Base-by-base conservation (phyloP, 179 eudicot species). In the Beta corolliflora region DNA sequence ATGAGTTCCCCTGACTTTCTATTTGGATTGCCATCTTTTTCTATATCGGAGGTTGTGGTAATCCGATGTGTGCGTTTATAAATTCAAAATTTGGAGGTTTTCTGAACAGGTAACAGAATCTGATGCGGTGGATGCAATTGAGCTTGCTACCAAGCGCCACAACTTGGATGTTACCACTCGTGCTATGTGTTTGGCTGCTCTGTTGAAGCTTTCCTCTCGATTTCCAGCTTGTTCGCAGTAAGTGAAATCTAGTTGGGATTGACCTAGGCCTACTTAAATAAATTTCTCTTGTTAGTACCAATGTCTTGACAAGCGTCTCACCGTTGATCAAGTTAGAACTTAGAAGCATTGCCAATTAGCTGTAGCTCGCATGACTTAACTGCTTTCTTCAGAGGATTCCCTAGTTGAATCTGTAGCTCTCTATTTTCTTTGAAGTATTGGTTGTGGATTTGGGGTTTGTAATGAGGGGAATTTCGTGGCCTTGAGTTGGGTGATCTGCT, bases 201-300 rank as follows among this genome's bases (percentile, higher is more conserved):
- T 96, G 67, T 84, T 96, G 80, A 96, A 94, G 92, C 93, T 96
- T 78, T 96, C 98, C 80, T 89, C 92, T 72, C 98, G 99, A 56
- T 94, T 91, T 82, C 96, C 97, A 68, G 90, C 89, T 75, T 96
- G 93, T 87, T 89, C 96, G 59, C 90, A 86, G 99, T 96, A 91
- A 87, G 98, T 87, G 60, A 14, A 45, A 64, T 59, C 76, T 69
- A 46, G 9, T 72, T 23, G 53, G 56, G 9, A 45, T 19, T 46
- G 50, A 52, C 41, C 25, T 54, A 19, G 8, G 5, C 46, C 56
- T 45, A 64, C 12, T 5, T 73, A 16, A 25, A 13, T 68, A 53
- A 15, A 64, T 77, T 23, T 21, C 64, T 75, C 66, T 18, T 41
- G 2, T 29, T 78, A 53, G 19, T 78, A 52, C 36, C 52, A 23